Conservation (phyloP, 139 green algal species). For the Marvania coccoides region DNA sequence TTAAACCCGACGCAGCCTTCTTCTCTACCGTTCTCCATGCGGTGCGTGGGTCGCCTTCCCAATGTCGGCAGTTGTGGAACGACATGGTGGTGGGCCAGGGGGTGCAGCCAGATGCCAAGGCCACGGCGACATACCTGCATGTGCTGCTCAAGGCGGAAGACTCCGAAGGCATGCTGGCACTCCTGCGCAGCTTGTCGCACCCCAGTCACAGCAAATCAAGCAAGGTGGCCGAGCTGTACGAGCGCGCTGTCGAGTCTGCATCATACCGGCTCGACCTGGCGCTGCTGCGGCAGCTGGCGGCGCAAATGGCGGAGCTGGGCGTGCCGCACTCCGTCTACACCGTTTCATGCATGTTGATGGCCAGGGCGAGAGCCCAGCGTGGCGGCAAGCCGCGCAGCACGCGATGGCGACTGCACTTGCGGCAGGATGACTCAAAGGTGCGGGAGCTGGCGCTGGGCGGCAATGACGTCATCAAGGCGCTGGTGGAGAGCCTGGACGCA, state of each 20-base stretch:
- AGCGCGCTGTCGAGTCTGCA: background rate
- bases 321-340: background rate
- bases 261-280: background rate
- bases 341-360: background rate
- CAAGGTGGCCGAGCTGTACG: background rate
- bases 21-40: background rate
- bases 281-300: background rate
- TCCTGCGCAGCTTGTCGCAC: no score
- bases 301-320: background rate
- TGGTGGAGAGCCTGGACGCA: no score
- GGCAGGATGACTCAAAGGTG: no score
- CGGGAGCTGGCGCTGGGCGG: no score
- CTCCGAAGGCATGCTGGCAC: no score
- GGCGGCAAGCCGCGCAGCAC: no score
- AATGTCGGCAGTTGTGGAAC: background rate
- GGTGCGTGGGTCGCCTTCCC: background rate
- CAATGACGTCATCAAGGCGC: no score
- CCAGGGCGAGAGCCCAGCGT: no score
- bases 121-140: slow-evolving; percentile 2
- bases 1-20: background rate
- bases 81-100: background rate
- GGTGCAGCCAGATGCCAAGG: slow-evolving; percentile 7
- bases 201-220: no score
- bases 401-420: no score
- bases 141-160: slow-evolving; percentile 8